phyloP scores from a whole-genome alignment of 805 yeast species.

The Candida khao-thaluensis region DNA sequence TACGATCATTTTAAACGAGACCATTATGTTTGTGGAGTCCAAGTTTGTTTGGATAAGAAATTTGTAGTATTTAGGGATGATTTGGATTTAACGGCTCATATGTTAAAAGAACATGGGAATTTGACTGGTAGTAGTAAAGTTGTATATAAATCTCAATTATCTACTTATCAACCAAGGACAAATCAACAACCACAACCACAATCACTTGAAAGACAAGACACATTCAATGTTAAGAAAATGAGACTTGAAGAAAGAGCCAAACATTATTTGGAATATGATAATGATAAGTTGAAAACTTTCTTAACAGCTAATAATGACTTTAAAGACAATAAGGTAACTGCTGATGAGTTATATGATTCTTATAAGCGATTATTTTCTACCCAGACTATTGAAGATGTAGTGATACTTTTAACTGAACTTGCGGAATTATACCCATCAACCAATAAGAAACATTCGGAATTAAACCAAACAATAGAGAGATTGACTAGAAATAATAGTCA shows the following conservation, averaged over 20 bases:
- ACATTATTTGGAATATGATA: constrained; percentile 64
- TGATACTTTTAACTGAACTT: constrained; percentile 58
- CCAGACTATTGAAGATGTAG: constrained; percentile 46
- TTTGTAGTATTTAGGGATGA: constrained; percentile 91
- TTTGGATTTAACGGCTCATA: constrained; percentile 82
- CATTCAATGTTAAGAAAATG: constrained; percentile 49
- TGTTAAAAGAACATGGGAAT: constrained; percentile 76
- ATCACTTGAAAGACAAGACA: constrained; percentile 31
- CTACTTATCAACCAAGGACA: constrained; percentile 48
- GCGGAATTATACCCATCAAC: constrained; percentile 52
- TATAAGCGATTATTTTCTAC: constrained; percentile 33
- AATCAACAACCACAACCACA: constrained; percentile 5
- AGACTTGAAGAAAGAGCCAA: constrained; percentile 84
- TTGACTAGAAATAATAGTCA: constrained; percentile 18
- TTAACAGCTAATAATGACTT: constrained; percentile 47
- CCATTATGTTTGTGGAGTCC: constrained; percentile 79
- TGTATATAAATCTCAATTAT: constrained; percentile 58
- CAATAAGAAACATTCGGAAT: constrained; percentile 17
- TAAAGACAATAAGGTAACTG: constrained; percentile 45
- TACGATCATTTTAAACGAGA: constrained; percentile 69
- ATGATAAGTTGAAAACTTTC: constrained; percentile 48
- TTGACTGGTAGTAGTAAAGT: constrained; percentile 47
- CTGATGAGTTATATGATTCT: constrained; percentile 44
- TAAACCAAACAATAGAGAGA: constrained; percentile 9
- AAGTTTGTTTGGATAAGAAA: constrained; percentile 77